phyloP scores from a whole-genome alignment of 148 eudicot species.

The Suaeda aralocaspica region DNA sequence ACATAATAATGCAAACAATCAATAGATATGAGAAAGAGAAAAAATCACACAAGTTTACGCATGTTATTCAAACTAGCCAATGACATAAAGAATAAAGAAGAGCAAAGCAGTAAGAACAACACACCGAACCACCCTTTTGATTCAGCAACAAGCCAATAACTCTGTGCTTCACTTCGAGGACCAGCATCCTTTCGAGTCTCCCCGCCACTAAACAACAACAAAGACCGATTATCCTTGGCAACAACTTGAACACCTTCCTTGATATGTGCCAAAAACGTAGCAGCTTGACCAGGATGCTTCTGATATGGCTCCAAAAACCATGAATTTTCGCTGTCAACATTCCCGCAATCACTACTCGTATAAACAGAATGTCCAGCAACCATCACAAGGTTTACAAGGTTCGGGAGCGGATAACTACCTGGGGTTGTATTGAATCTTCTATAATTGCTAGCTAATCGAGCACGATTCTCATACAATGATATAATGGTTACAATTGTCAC shows the following conservation, averaged over 20 bases:
- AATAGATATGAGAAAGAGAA: too few relatives aligned
- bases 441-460: conserved; percentile 25
- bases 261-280: conserved; percentile 77
- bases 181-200: conserved; percentile 97
- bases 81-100: not conserved
- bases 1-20: too few relatives aligned
- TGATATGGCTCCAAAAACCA: conserved; percentile 94
- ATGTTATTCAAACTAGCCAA: not conserved
- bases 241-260: conserved; percentile 68
- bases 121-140: conserved; percentile 91
- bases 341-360: conserved; percentile 84
- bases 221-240: conserved; percentile 57
- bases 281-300: conserved; percentile 94
- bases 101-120: conserved; percentile 26
- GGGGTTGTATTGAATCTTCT: conserved; percentile 28
- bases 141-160: conserved; percentile 96
- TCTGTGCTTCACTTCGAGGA: conserved; percentile 97
- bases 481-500: conserved; percentile 38
- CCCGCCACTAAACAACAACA: conserved; percentile 95
- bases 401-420: conserved; percentile 47
- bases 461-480: conserved; percentile 37
- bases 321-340: conserved; percentile 74
- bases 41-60: not conserved
- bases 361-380: conserved; percentile 98
- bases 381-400: conserved; percentile 82